A percentile compares a stretch with the other conserved stretches of the same genome.
Conservation (phyloP, 768 basidiomycete species). For the Chiua virens region DNA sequence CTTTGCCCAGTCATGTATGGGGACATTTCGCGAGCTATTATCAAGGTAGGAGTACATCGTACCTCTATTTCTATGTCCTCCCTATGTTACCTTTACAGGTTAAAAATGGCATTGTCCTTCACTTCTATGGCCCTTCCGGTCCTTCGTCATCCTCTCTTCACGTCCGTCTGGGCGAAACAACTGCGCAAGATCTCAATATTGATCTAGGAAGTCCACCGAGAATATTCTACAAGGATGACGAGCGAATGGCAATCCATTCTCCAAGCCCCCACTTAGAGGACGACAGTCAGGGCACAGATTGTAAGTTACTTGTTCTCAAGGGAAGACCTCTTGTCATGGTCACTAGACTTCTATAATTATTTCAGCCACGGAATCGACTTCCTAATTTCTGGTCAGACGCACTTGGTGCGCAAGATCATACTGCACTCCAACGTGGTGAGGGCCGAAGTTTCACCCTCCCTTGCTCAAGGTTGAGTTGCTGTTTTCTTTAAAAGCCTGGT, state of each 20-base stretch:
- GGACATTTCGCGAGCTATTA: constrained; percentile 64
- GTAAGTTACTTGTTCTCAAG: constrained; percentile 32
- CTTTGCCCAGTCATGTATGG: constrained; percentile 70
- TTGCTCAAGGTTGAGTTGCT: not conserved
- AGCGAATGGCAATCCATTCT: constrained; percentile 82
- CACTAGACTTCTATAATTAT: constrained; percentile 87
- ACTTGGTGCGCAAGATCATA: constrained; percentile 81
- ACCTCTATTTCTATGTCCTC: not conserved
- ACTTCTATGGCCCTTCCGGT: constrained; percentile 60
- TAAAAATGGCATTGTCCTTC: constrained; percentile 67
- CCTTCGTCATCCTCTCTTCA: constrained; percentile 43
- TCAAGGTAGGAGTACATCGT: constrained; percentile 48
- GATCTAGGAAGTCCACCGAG: constrained; percentile 79
- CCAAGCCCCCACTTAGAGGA: constrained; percentile 41
- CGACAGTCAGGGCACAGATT: constrained; percentile 51
- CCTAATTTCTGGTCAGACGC: constrained; percentile 68
- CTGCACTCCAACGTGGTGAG: constrained; percentile 86
- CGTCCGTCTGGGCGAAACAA: constrained; percentile 71
- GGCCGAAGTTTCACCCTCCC: not conserved
- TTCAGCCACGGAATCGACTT: constrained; percentile 91
- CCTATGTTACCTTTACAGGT: constrained; percentile 42
- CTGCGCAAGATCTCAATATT: constrained; percentile 75
- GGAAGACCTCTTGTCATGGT: constrained; percentile 3
- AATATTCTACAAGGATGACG: constrained; percentile 85
- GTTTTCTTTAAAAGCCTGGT: constrained; percentile 59